Conservation (phyloP, 371 early-diverging fungal species). For the Dinochytrium kinnereticum region DNA sequence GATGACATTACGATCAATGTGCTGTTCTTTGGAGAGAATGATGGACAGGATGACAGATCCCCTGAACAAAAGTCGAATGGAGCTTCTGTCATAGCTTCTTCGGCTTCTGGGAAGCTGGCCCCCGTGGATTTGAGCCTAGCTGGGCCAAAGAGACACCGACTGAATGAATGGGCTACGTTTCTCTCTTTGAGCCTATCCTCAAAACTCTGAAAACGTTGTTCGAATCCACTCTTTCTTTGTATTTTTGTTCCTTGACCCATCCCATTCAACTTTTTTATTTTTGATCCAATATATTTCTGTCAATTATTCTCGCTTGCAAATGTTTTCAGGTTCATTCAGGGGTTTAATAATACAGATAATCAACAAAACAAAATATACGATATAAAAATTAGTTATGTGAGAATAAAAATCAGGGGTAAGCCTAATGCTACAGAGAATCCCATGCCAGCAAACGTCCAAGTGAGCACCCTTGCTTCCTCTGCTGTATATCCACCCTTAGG, state of each 20-base stretch:
- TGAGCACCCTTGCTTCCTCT: conserved; percentile 18
- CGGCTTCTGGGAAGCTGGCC: not conserved
- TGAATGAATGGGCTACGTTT: not conserved
- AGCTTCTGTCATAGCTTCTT: not conserved
- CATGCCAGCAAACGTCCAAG: conserved; percentile 18
- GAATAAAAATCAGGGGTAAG: conserved; percentile 11
- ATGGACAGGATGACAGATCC: not conserved
- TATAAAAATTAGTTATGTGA: no score
- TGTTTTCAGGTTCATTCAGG: no score
- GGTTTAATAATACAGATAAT: no score
- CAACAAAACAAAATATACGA: no score
- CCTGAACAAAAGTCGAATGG: not conserved
- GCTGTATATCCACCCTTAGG: conserved; percentile 26
- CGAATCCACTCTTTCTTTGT: not conserved
- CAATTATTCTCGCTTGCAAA: no score
- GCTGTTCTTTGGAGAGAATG: conserved; percentile 62
- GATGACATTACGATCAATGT: conserved; percentile 95
- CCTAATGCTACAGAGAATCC: not conserved
- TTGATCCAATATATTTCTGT: no score
- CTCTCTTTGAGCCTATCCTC: not conserved
- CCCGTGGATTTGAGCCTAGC: not conserved
- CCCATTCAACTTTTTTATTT: not conserved
- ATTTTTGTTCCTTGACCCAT: not conserved
- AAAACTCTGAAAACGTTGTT: not conserved
- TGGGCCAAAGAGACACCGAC: not conserved